Base-by-base conservation (phyloP, 2,329 filamentous ascomycete genomes). In the Claviceps africana region DNA sequence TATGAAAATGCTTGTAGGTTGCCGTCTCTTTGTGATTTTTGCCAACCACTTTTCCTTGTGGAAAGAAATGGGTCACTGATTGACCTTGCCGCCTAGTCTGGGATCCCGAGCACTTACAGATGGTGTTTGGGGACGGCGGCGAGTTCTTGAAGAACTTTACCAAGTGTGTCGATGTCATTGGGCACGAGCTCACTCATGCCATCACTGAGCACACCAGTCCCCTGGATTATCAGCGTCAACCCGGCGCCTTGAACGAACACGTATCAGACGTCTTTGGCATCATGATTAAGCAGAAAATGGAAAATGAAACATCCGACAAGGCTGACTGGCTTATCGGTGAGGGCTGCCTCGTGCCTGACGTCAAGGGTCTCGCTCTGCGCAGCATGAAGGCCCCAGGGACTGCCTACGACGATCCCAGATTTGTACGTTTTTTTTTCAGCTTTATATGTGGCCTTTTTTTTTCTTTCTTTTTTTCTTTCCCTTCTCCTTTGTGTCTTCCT, bases 261-360 rank as follows among this genome's bases (percentile, higher is more conserved):
- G 57, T 79, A 33, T 74, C 76, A 0, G 77, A 81, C 56, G 72
- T 74, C 1, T 79, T 79, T 57, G 77, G 75, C 53, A 71, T 75
- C 62, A 78, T 80, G 73, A 64, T 76, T 54, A 77, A 79, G 66
- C 77, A 80, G 62, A 70, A 69, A 56, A 67, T 69, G 9, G 66
- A 76, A 51, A 55, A 74, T 22, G 68, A 73, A 57, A 70, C 64
- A 10, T 66, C 72, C 1, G 66, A 66, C 4, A 62, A 69, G 9
- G 73, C 75, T 2, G 74, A 79, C 59, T 79, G 76, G 76, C 65
- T 79, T 3, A 72, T 78, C 48, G 76, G 75, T 33, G 73, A 79
- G 60, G 70, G 70, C 33, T 75, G 74, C 47, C 71, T 78, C 43
- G 62, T 75, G 57, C 73, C 72, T 2, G 72, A 65, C 3, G 66